Conservation (phyloP, 116 monocot species). For the Dioscorea cayenensis region DNA sequence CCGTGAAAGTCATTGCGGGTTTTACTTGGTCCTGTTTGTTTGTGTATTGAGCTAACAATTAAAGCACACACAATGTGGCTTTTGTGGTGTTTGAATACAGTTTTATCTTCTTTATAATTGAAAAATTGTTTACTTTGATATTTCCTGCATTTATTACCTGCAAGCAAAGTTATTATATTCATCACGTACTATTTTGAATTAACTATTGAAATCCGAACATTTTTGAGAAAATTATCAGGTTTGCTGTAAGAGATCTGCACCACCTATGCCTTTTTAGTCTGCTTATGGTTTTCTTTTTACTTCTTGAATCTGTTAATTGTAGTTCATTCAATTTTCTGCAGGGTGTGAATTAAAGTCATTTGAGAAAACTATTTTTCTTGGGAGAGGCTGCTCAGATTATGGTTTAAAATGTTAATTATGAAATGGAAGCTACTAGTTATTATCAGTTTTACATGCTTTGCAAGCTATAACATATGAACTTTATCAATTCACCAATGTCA, state of each 20-base stretch:
- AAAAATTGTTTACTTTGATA: neutral
- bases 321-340: slow-evolving; percentile 13
- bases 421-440: slow-evolving; percentile 52
- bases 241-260: slow-evolving; percentile 66
- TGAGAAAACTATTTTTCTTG: slow-evolving; percentile 89
- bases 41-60: too few relatives aligned
- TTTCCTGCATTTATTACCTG: slow-evolving; percentile 64
- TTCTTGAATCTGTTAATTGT: slow-evolving; percentile 6
- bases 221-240: slow-evolving; percentile 76
- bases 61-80: too few relatives aligned
- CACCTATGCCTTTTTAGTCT: slow-evolving; percentile 12
- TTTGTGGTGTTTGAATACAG: neutral
- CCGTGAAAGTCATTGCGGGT: too few relatives aligned
- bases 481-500: slow-evolving; percentile 20
- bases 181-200: slow-evolving; percentile 68
- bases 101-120: neutral
- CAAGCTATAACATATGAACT: neutral
- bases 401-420: slow-evolving; percentile 92
- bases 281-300: neutral
- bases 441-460: neutral
- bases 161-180: slow-evolving; percentile 83
- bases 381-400: slow-evolving; percentile 96
- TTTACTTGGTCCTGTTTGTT: too few relatives aligned
- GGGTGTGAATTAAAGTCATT: slow-evolving; percentile 70
- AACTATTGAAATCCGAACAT: slow-evolving; percentile 75